Evolutionary conservation across 1,284 basidiomycete species (phyloP).

Genomic region (Puccinia coronata): DNA sequence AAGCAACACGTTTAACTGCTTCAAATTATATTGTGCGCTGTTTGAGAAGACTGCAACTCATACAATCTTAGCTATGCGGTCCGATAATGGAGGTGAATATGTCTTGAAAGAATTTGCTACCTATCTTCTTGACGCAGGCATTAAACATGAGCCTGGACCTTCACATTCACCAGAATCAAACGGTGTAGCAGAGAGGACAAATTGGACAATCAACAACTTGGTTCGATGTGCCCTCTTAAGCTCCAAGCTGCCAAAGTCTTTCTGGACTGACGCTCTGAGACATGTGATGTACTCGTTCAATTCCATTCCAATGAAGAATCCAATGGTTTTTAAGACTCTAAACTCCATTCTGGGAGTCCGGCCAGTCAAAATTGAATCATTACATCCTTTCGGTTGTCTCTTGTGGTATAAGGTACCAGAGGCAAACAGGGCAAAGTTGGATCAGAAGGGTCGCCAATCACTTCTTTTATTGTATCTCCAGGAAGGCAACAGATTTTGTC

Average conservation of each 20-base stretch:
- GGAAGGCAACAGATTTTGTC: no score
- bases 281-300: background rate
- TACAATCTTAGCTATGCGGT: background rate
- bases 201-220: no score
- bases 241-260: background rate
- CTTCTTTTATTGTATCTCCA: no score
- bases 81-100: conserved; percentile 24
- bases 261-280: background rate
- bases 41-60: conserved; percentile 53
- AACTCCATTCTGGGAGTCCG: no score
- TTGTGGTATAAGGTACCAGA: no score
- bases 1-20: conserved; percentile 49
- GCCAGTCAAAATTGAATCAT: no score
- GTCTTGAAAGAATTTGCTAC: background rate
- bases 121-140: background rate
- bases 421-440: no score
- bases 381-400: no score
- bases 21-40: conserved; percentile 57
- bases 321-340: background rate
- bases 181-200: background rate
- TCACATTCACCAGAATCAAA: conserved; percentile 12
- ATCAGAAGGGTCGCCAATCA: no score
- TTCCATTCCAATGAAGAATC: background rate
- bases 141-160: background rate
- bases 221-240: background rate